Conservation (phyloP, 345 rosid species). For the Odontarrhena argentea region DNA sequence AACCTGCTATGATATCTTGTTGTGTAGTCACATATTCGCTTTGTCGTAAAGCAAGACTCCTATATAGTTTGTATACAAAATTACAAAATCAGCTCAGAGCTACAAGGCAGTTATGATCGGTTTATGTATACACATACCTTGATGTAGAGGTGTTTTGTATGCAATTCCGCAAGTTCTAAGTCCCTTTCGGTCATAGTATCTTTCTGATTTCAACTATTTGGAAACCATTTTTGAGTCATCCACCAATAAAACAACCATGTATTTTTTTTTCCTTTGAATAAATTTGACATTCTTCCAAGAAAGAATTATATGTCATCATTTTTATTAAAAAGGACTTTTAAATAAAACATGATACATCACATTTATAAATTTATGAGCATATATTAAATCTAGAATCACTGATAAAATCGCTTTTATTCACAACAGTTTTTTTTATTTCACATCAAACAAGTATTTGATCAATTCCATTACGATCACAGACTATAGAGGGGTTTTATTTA, state of each 20-base stretch:
- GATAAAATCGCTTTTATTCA: too few species aligned
- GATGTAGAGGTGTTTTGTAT: slow-evolving; percentile 40
- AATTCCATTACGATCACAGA: too few species aligned
- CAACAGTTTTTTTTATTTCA: too few species aligned
- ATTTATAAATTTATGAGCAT: too few species aligned
- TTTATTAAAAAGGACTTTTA: too few species aligned
- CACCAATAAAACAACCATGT: slow-evolving; percentile 83
- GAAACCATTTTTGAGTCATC: slow-evolving; percentile 88
- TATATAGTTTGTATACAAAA: background rate
- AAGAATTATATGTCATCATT: too few species aligned
- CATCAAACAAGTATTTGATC: too few species aligned
- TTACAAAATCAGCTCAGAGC: background rate
- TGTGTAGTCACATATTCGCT: slow-evolving; percentile 59
- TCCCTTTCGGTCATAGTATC: slow-evolving; percentile 47
- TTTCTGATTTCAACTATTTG: slow-evolving; percentile 50
- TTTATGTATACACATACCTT: slow-evolving; percentile 51
- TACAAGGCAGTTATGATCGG: background rate
- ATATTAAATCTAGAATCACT: too few species aligned
- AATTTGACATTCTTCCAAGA: too few species aligned
- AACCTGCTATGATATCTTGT: slow-evolving; percentile 59
- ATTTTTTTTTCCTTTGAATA: too few species aligned
- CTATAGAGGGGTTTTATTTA: too few species aligned
- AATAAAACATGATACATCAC: too few species aligned
- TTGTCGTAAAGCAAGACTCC: slow-evolving; percentile 65
- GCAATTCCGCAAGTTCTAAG: slow-evolving; percentile 46